phyloP scores from a whole-genome alignment of 169 alveolate species.

The Eimeria sp. region DNA sequence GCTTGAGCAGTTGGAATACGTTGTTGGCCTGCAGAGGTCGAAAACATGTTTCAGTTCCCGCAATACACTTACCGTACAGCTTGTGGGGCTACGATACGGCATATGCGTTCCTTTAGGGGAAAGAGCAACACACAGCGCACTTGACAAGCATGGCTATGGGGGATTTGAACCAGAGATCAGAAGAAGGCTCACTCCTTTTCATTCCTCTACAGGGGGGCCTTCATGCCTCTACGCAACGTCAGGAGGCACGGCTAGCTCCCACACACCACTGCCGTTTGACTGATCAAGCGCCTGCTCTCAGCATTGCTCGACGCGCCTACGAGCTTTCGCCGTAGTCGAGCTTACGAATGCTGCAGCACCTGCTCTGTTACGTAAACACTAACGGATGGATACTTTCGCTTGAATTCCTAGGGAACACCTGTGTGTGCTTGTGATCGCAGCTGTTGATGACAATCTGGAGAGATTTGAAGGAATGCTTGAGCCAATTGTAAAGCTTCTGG shows the following conservation, averaged over 20 bases:
- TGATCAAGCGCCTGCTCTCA: background rate
- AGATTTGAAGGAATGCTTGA: conserved; percentile 38
- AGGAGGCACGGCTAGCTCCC: conserved; percentile 71
- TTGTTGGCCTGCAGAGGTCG: background rate
- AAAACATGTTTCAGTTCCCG: background rate
- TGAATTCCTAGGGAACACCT: background rate
- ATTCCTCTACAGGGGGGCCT: conserved; percentile 16
- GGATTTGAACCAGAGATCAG: background rate
- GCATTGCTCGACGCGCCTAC: background rate
- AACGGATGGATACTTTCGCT: background rate
- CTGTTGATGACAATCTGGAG: conserved; percentile 33
- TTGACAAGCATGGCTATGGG: background rate
- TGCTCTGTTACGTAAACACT: background rate
- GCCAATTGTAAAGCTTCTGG: conserved; percentile 56
- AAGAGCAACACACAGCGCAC: background rate
- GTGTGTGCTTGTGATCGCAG: conserved; percentile 16
- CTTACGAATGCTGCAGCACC: background rate
- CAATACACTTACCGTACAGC: background rate
- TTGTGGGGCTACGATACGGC: background rate
- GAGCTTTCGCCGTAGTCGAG: background rate
- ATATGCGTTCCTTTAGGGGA: conserved; percentile 19
- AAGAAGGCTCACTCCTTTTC: background rate
- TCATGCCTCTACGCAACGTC: conserved; percentile 70
- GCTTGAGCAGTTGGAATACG: background rate
- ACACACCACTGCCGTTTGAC: background rate